Evolutionary conservation across 768 basidiomycete genomes (phyloP).

Genomic region (Chiua virens): DNA sequence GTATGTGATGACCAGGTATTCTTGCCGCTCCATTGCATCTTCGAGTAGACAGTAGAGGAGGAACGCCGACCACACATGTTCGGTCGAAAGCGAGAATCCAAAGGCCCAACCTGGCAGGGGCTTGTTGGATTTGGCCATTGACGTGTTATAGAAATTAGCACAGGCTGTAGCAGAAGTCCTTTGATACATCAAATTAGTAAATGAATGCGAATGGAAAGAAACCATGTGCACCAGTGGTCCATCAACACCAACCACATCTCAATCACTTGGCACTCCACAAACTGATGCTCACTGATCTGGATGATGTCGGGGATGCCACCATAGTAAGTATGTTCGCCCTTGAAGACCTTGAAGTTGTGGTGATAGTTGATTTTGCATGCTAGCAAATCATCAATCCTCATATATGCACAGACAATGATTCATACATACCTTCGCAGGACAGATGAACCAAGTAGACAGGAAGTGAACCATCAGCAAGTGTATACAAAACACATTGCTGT

Average conservation of each 20-base stretch:
- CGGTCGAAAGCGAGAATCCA: not conserved
- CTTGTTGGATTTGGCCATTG: not conserved
- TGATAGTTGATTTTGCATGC: constrained; percentile 6
- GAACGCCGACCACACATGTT: not conserved
- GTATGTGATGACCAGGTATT: not conserved
- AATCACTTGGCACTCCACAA: not conserved
- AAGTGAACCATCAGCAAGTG: not conserved
- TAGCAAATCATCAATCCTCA: not conserved
- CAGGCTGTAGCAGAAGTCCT: not conserved
- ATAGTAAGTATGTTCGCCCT: not conserved
- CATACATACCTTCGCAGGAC: not conserved
- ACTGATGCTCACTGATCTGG: constrained; percentile 6
- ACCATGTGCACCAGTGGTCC: not conserved
- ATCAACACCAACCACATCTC: constrained; percentile 1
- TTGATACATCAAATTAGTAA: not conserved
- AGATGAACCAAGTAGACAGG: not conserved
- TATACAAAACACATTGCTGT: no score
- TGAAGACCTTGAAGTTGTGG: not conserved
- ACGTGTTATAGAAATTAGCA: not conserved
- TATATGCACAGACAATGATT: no score
- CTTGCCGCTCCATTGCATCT: not conserved
- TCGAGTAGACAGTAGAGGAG: constrained; percentile 1
- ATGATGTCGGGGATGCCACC: not conserved
- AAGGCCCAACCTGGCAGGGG: not conserved
- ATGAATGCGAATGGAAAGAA: not conserved